Evolutionary conservation across 2,329 filamentous ascomycete species (phyloP), one percentile per base, ranked within the genome.

Genomic region (Calonectria hawksworthii): DNA sequence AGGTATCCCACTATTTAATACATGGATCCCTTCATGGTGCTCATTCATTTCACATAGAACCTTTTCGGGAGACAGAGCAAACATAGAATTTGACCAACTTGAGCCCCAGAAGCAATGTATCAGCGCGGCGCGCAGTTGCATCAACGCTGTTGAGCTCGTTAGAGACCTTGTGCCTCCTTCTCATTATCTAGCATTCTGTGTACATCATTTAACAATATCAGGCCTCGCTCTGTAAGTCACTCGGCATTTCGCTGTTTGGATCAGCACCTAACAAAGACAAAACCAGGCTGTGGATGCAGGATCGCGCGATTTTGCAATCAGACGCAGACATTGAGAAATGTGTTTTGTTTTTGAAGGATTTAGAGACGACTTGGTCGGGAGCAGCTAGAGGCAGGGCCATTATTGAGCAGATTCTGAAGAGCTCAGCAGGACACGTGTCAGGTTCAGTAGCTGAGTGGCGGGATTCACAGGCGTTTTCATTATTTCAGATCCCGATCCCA

Each of bases 131-230:
- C 70, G 68, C 5, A 80, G 79, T 44, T 82, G 80, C 51, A 81
- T 82, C 50, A 79, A 78, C 51, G 79, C 80, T 2, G 78, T 80
- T 3, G 80, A 82, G 63, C 74, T 82, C 4, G 65, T 75, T 7
- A 64, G 65, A 32, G 70, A 75, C 11, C 64, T 82, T 0, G 80
- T 82, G 0, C 80, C 81, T 8, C 76, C 81, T 11, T 81, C 80
- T 10, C 81, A 82, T 59, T 73, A 81, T 47, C 74, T 82, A 1
- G 81, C 81, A 13, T 72, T 82, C 9, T 82, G 80, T 26, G 76
- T 82, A 4, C 78, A 82, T 59, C 80, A 77, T 30, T 73, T 82
- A 11, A 81, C 79, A 4, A 76, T 82, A 1, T 82, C 81, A 1
- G 81, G 81, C 1, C 71, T 82, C 3, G 73, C 77, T 1, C 59